Conservation (phyloP, 2,329 filamentous ascomycete genomes). For the Meredithiella fracta region DNA sequence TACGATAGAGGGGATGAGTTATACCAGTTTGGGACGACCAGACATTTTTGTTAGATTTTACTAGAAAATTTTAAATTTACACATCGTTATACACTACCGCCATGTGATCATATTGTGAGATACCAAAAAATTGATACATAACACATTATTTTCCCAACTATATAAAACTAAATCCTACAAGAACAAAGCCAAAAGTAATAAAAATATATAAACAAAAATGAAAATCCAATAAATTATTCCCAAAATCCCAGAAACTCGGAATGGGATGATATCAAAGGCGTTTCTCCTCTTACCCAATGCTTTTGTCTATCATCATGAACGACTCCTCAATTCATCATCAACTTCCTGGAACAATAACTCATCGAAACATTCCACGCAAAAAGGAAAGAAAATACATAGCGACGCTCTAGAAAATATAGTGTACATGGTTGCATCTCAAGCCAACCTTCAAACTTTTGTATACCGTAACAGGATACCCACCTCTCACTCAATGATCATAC, state of each 20-base stretch:
- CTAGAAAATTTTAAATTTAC: not conserved
- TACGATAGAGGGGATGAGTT: not conserved
- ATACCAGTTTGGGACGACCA: not conserved
- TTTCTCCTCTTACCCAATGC: not conserved
- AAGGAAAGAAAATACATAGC: not conserved
- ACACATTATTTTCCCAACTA: not conserved
- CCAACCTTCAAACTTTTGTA: not conserved
- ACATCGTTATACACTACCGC: not conserved
- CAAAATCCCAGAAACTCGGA: not conserved
- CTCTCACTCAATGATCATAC: not conserved
- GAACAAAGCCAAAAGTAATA: not conserved
- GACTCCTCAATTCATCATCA: not conserved
- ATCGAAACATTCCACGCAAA: not conserved
- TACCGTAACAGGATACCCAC: not conserved
- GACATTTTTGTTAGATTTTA: not conserved
- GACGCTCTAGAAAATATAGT: conserved; percentile 2
- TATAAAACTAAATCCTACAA: not conserved
- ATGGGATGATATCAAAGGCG: conserved; percentile 1
- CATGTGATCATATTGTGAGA: not conserved
- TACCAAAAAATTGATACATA: not conserved
- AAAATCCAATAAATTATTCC: conserved; percentile 8
- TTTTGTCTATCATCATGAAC: not conserved
- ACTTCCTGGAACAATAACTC: too few species aligned
- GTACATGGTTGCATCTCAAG: not conserved
- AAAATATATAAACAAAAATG: too few species aligned